Evolutionary conservation across 345 rosid genomes (phyloP), one percentile per base, ranked within the genome.

Genomic region (Gossypium ekmanianum): DNA sequence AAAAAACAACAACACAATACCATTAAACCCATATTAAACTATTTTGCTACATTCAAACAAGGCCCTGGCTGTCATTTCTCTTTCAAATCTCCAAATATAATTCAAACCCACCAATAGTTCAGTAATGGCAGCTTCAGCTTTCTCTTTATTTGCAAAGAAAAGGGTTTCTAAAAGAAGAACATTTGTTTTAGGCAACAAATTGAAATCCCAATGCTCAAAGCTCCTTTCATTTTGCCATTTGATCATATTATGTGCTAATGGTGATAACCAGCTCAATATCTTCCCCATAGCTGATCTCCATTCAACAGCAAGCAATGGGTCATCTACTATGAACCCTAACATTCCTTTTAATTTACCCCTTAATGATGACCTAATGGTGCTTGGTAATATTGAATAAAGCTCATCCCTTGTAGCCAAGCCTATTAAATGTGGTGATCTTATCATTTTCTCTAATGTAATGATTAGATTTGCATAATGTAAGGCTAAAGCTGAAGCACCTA

Each of bases 191-290:
- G 86, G 71, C 9, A 77, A 77, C 77, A 84, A 52, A 75, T 85
- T 85, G 41, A 34, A 34, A 34, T 34, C 41, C 71, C 88, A 91
- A 82, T 87, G 98, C 85, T 90, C 98, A 47, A 91, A 90, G 87
- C 97, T 96, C 82, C 99, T 88, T 75, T 92, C 99, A 24, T 88
- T 89, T 71, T 96, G 99, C 98, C 99, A 96, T 82, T 86, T 92
- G 13, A 96, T 93, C 99, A 90, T 96, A 61, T 93, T 93, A 73
- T 96, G 98, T 1, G 97, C 99, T 73, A 96, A 67, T 2, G 97
- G 99, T 8, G 97, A 85, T 74, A 96, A 57, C 99, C 99, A 96
- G 24, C 83, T 80, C 78, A 93, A 81, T 27, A 96, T 92, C 84
- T 91, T 80, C 56, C 89, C 89, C 64, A 92, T 61, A 13, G 99